A percentile compares a stretch with the other conserved stretches of the same genome.
phyloP scores from a whole-genome alignment of 2,329 filamentous ascomycete species.

The Penicillium psychrosexuale region DNA sequence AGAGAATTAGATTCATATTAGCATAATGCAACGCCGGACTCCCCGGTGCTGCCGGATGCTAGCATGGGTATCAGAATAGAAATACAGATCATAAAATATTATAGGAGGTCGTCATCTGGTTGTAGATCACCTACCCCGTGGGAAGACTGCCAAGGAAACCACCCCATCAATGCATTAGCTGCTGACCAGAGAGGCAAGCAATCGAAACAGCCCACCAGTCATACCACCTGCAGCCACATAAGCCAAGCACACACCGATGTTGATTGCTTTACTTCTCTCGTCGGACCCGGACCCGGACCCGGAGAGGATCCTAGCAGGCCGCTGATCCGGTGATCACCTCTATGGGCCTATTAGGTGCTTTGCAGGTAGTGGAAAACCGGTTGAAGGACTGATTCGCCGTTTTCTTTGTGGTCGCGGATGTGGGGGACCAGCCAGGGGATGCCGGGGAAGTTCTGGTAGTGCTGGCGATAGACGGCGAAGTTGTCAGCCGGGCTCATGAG shows the following conservation, averaged over 20 bases:
- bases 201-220: conserved; percentile 1
- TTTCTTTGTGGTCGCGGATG: conserved; percentile 32
- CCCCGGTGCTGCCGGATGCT: conserved; percentile 17
- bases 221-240: conserved; percentile 14
- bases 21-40: conserved; percentile 16
- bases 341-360: not conserved
- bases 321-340: conserved; percentile 1
- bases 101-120: conserved; percentile 3
- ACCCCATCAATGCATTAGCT: not conserved
- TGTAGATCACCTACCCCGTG: not conserved
- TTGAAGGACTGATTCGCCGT: conserved; percentile 28
- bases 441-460: conserved; percentile 32
- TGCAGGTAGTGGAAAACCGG: conserved; percentile 29
- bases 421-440: conserved; percentile 42
- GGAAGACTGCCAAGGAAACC: conserved; percentile 1
- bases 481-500: conserved; percentile 34
- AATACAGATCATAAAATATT: conserved; percentile 12
- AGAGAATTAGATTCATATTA: not conserved
- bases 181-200: conserved; percentile 1
- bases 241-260: conserved; percentile 9
- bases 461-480: conserved; percentile 35
- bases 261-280: conserved; percentile 2
- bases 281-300: not conserved
- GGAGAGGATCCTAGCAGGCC: not conserved
- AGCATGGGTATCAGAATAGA: conserved; percentile 24